Percentiles rank a stretch among this genome's conserved stretches.
These are phyloP conservation scores for Penicillium sclerotiorum DNA, from an alignment of 2,329 filamentous ascomycete species.

Conservation along the genomic window DNA sequence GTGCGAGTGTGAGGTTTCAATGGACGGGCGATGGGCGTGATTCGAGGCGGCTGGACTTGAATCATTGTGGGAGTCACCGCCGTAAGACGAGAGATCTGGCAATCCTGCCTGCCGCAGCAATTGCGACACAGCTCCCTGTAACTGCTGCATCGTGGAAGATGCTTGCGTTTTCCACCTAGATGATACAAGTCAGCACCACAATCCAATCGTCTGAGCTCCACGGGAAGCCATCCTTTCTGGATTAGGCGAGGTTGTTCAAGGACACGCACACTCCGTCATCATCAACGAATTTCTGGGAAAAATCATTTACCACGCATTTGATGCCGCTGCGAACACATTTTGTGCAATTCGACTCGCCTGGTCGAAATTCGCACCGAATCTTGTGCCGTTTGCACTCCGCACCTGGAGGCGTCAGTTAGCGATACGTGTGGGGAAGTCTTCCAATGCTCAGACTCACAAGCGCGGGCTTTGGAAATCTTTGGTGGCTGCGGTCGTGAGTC, in stretches of 20 bases:
- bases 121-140: slow-evolving; percentile 50
- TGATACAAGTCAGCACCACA: background rate
- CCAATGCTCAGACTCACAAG: slow-evolving; percentile 43
- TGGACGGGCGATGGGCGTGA: slow-evolving; percentile 27
- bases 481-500: slow-evolving; percentile 30
- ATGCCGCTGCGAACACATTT: slow-evolving; percentile 55
- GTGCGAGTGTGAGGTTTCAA: slow-evolving; percentile 33
- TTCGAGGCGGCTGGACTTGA: slow-evolving; percentile 34
- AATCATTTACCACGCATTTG: slow-evolving; percentile 58
- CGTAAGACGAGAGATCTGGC: slow-evolving; percentile 44
- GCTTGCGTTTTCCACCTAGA: slow-evolving; percentile 51
- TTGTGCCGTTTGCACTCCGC: slow-evolving; percentile 58
- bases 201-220: background rate
- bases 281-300: slow-evolving; percentile 58
- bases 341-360: slow-evolving; percentile 50
- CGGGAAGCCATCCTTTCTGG: background rate
- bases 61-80: slow-evolving; percentile 31
- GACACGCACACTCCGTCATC: slow-evolving; percentile 54
- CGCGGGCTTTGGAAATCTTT: slow-evolving; percentile 46
- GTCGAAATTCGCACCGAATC: slow-evolving; percentile 57
- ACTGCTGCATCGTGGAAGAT: slow-evolving; percentile 43
- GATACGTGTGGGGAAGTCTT: slow-evolving; percentile 8
- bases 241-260: background rate
- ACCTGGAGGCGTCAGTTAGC: slow-evolving; percentile 30
- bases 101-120: slow-evolving; percentile 48